phyloP scores from a whole-genome alignment of 805 yeast species.

The Hanseniaspora mollemarum region DNA sequence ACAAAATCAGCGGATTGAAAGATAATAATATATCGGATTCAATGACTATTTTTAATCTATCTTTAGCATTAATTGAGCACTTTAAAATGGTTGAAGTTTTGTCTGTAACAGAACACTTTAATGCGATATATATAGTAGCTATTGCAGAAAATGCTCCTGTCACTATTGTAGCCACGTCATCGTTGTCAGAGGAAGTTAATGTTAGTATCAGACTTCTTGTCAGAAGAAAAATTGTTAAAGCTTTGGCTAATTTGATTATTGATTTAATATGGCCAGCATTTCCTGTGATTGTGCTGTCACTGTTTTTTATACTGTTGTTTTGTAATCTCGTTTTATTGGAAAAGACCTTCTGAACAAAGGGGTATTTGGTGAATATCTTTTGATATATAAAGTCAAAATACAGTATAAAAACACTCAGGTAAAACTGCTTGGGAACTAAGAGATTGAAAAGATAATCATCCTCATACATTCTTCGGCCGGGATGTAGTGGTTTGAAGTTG shows the following conservation, averaged over 20 bases:
- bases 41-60: constrained; percentile 13
- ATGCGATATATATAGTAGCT: not conserved
- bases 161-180: not conserved
- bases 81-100: not conserved
- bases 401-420: constrained; percentile 27
- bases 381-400: constrained; percentile 31
- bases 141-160: not conserved
- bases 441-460: constrained; percentile 29
- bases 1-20: not conserved
- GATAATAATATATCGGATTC: constrained; percentile 12
- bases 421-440: constrained; percentile 27
- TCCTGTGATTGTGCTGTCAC: not conserved
- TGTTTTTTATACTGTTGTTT: not conserved
- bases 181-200: not conserved
- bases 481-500: not conserved
- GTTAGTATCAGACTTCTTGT: constrained; percentile 12
- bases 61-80: constrained; percentile 7
- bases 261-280: not conserved
- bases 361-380: constrained; percentile 13
- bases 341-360: constrained; percentile 5
- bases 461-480: constrained; percentile 13
- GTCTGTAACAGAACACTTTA: constrained; percentile 3
- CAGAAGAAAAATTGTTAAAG: constrained; percentile 3
- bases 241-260: constrained; percentile 4
- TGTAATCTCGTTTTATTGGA: constrained; percentile 13